A percentile compares a stretch with the other conserved stretches of the same genome.
These are phyloP conservation scores for Scutellaria baicalensis DNA, from an alignment of 257 asterid genomes.

Conservation along the genomic window DNA sequence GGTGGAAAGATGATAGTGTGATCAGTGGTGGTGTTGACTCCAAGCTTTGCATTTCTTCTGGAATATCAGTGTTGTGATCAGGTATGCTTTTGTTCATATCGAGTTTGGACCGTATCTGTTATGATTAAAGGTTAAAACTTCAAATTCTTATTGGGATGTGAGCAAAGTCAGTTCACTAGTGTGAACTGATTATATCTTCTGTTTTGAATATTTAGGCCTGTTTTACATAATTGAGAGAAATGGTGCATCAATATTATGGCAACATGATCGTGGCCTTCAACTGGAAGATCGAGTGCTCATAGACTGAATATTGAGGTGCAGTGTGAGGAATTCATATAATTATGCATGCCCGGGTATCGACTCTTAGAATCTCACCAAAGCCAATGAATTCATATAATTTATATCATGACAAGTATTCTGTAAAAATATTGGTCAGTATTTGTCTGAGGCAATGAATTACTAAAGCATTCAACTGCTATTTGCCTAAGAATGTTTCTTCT, in stretches of 20 bases:
- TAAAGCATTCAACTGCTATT: too few species aligned
- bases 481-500: too few species aligned
- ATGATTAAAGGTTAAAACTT: not conserved
- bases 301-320: not conserved
- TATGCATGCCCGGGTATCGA: not conserved
- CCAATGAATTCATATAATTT: not conserved
- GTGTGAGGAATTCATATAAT: not conserved
- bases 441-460: not conserved
- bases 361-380: not conserved
- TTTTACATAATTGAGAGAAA: not conserved
- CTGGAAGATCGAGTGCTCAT: not conserved
- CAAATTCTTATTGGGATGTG: not conserved
- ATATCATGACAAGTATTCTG: not conserved
- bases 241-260: not conserved
- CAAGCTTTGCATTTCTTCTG: constrained; percentile 75
- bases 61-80: constrained; percentile 50
- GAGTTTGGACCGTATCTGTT: not conserved
- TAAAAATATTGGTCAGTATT: not conserved
- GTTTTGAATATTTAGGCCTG: not conserved
- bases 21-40: constrained; percentile 90
- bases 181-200: not conserved
- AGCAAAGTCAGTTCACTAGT: not conserved
- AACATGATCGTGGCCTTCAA: not conserved
- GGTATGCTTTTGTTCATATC: constrained; percentile 17
- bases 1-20: constrained; percentile 83